Evolutionary conservation across 352 stramenopile genomes (phyloP).

Genomic region (Globisporangium sylvaticum): DNA sequence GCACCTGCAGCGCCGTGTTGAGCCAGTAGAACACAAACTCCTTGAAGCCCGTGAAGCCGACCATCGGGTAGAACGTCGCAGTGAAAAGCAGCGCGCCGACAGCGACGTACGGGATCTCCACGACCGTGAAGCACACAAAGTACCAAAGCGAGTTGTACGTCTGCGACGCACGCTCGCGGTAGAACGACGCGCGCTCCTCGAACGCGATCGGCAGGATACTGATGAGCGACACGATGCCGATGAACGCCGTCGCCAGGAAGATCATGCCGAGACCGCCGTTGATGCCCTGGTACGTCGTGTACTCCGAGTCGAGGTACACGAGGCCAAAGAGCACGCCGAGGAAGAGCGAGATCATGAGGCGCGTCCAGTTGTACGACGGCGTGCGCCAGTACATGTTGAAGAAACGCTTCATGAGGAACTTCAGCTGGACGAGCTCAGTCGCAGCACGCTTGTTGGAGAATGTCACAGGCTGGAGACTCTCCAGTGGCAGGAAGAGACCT

Average conservation of each 20-base stretch:
- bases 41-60: conserved; percentile 31
- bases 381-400: conserved; percentile 67
- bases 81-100: conserved; percentile 35
- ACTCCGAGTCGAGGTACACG: conserved; percentile 31
- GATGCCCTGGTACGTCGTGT: conserved; percentile 33
- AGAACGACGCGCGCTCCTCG: conserved; percentile 85
- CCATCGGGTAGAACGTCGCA: conserved; percentile 71
- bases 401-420: conserved; percentile 50
- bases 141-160: conserved; percentile 81
- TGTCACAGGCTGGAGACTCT: conserved; percentile 11
- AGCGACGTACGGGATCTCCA: conserved; percentile 65
- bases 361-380: conserved; percentile 85
- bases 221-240: conserved; percentile 67
- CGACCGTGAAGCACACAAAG: conserved; percentile 54
- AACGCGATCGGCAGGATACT: conserved; percentile 67
- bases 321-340: conserved; percentile 79
- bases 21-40: conserved; percentile 66
- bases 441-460: conserved; percentile 40
- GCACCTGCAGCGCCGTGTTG: conserved; percentile 51
- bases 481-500: not conserved
- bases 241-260: conserved; percentile 73
- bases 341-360: conserved; percentile 63
- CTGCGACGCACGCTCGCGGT: conserved; percentile 78
- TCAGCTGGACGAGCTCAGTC: conserved; percentile 27
- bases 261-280: conserved; percentile 58